phyloP scores from a whole-genome alignment of 2,329 filamentous ascomycete genomes.

The Fusarium incarnatum region DNA sequence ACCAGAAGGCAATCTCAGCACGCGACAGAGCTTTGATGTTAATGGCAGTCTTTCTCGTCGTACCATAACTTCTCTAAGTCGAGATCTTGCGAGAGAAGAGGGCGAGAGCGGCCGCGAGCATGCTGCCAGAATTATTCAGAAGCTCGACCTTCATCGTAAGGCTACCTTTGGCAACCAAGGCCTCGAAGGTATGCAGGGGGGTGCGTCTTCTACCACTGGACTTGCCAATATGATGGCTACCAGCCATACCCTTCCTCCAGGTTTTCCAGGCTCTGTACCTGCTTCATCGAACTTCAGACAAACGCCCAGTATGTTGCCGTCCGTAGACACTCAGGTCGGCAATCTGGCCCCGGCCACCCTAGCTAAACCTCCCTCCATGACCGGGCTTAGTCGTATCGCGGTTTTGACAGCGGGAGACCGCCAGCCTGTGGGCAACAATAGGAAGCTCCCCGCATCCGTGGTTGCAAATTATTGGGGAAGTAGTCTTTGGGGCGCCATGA shows the following conservation, averaged over 20 bases:
- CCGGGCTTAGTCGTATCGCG: constrained; percentile 86
- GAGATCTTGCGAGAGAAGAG: constrained; percentile 69
- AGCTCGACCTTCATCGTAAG: constrained; percentile 89
- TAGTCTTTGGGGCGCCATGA: constrained; percentile 72
- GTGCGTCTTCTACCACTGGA: constrained; percentile 65
- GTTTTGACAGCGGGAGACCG: constrained; percentile 84
- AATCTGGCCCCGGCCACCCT: constrained; percentile 85
- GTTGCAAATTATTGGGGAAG: constrained; percentile 96
- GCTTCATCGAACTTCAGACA: constrained; percentile 48
- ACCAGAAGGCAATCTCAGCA: constrained; percentile 63
- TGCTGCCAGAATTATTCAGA: constrained; percentile 90
- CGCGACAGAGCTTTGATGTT: constrained; percentile 80
- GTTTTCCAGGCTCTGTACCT: constrained; percentile 56
- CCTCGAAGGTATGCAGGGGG: constrained; percentile 53
- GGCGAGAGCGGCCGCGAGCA: constrained; percentile 83
- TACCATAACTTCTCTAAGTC: constrained; percentile 65
- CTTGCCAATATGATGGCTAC: constrained; percentile 89
- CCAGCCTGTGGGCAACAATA: constrained; percentile 73
- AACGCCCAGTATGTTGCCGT: constrained; percentile 49
- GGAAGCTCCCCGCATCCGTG: constrained; percentile 83
- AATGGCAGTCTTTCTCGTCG: constrained; percentile 62
- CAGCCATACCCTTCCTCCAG: constrained; percentile 81
- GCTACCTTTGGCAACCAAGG: constrained; percentile 65
- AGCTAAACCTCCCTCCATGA: constrained; percentile 84
- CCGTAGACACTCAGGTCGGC: constrained; percentile 63